These are phyloP conservation scores for Candida dubliniensis DNA, from an alignment of 1,139 yeast species.

Conservation along the genomic window DNA sequence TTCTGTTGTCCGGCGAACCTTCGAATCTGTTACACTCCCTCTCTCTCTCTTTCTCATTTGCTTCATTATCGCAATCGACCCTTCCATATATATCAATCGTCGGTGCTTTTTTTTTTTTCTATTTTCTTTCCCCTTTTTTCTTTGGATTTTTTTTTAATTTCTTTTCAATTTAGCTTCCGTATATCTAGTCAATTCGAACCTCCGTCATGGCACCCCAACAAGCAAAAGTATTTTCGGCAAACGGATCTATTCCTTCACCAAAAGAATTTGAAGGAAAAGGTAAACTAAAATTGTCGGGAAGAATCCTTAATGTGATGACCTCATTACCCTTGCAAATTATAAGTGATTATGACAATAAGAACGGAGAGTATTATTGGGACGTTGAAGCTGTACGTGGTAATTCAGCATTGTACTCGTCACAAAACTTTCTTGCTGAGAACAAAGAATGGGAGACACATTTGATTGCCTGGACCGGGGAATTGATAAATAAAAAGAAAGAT, in stretches of 20 bases:
- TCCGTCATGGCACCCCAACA: slow-evolving; percentile 4
- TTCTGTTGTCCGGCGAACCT: too few species aligned
- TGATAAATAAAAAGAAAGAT: slow-evolving; percentile 40
- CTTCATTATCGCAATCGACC: not conserved
- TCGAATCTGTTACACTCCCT: too few species aligned
- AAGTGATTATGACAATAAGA: slow-evolving; percentile 29
- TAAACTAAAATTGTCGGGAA: slow-evolving; percentile 51
- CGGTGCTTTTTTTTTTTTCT: slow-evolving; percentile 6
- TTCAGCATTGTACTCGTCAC: slow-evolving; percentile 79
- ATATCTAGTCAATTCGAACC: not conserved
- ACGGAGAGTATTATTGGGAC: slow-evolving; percentile 44
- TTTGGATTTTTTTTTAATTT: not conserved
- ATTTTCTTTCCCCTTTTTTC: slow-evolving; percentile 18
- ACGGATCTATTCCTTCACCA: slow-evolving; percentile 27
- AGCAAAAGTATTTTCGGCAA: slow-evolving; percentile 7
- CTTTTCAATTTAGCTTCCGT: not conserved
- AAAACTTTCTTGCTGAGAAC: slow-evolving; percentile 60
- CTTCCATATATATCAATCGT: not conserved
- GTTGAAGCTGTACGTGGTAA: slow-evolving; percentile 75
- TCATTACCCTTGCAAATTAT: slow-evolving; percentile 64
- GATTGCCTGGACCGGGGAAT: slow-evolving; percentile 96
- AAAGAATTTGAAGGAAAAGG: slow-evolving; percentile 26
- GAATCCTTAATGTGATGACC: slow-evolving; percentile 69
- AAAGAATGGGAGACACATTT: slow-evolving; percentile 85
- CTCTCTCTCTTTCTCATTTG: too few species aligned